Base-by-base conservation (phyloP, 441 rosid genomes). In the Euphorbia celastroides region DNA sequence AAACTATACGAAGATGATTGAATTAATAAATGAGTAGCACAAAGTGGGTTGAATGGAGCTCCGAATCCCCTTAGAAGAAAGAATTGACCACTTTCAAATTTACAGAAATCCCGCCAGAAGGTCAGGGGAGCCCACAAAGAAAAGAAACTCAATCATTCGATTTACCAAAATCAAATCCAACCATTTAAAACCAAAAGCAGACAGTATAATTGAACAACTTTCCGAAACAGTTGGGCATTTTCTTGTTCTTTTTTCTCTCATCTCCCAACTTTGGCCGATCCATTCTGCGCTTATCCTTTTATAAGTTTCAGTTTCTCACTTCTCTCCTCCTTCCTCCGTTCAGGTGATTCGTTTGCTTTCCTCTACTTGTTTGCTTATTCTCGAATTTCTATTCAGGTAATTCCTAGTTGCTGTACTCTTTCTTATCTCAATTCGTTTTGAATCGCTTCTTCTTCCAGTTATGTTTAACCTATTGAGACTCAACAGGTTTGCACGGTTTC, bases 181-280 rank as follows among this genome's bases (percentile, higher is more conserved):
- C n/a, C n/a, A n/a, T 6, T 12, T 16, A 42, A 42, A 42, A 42
- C 13, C 48, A 6, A 42, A 6, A 42, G 13, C 48, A 42, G n/a
- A n/a, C n/a, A n/a, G n/a, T n/a, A n/a, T n/a, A n/a, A n/a, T n/a
- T n/a, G n/a, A n/a, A n/a, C n/a, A 46, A 36, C 46, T 67, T 73
- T 78, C 75, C 75, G 75, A 51, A 66, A n/a, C n/a, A n/a, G n/a
- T n/a, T 57, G 69, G 74, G 70, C 67, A 36, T 44, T 34, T 62
- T n/a, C 12, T 38, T 38, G n/a, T 9, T 34, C 38, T 3, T 9
- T 3, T 34, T 14, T 38, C 44, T 44, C 5, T 17, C 20, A 17
- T 27, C 7, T 28, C 12, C 5, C 2, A 32, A 25, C 26, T 61
- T 31, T 6, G 51, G 42, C n/a, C n/a, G n/a, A n/a, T n/a, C n/a